Evolutionary conservation across 139 green algal species (phyloP).

Genomic region (Coccomyxa sp.): DNA sequence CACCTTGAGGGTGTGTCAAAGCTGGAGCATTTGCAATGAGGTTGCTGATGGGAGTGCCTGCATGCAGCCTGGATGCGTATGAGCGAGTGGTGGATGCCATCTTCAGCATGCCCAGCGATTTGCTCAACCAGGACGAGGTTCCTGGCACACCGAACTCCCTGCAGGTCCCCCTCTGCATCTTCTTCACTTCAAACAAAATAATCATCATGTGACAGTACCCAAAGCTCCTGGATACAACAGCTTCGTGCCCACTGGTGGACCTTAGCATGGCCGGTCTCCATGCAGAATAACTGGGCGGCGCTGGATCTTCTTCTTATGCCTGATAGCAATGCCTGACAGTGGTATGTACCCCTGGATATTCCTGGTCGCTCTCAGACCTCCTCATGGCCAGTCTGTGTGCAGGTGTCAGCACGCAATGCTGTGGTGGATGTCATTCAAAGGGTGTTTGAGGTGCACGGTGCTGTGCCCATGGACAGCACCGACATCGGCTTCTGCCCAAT

Average conservation of each 20-base stretch:
- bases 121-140: slow-evolving; percentile 1
- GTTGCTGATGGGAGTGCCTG: no score
- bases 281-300: no score
- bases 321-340: no score
- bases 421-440: slow-evolving; percentile 35
- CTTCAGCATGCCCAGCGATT: slow-evolving; percentile 40
- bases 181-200: neutral
- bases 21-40: neutral
- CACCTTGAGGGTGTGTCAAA: neutral
- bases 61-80: slow-evolving; percentile 28
- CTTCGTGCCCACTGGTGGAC: no score
- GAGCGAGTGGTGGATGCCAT: slow-evolving; percentile 70
- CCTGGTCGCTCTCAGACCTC: no score
- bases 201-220: no score
- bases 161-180: slow-evolving; percentile 1
- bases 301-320: no score
- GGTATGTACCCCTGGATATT: no score
- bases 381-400: neutral
- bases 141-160: slow-evolving; percentile 9
- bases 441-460: slow-evolving; percentile 47
- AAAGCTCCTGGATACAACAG: no score
- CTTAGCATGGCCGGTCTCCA: no score
- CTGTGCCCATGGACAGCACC: slow-evolving; percentile 48
- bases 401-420: slow-evolving; percentile 33
- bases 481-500: slow-evolving; percentile 22